phyloP scores from a whole-genome alignment of 345 rosid genomes.

The Litchi chinensis region DNA sequence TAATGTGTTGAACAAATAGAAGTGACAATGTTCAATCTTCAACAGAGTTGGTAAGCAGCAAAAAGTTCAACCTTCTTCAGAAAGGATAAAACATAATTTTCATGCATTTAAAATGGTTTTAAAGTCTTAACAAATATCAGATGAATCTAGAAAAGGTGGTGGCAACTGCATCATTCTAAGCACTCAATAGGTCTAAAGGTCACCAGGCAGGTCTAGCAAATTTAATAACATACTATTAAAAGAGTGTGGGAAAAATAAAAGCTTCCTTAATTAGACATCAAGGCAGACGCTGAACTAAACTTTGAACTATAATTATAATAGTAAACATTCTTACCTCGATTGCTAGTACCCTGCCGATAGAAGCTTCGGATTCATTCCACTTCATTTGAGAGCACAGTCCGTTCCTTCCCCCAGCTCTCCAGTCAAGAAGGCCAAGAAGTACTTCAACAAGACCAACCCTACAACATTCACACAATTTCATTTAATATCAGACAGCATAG shows the following conservation, averaged over 20 bases:
- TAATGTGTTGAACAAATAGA: background rate
- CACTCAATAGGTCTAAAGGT: background rate
- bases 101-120: background rate
- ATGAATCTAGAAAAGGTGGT: background rate
- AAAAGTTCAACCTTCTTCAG: background rate
- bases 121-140: background rate
- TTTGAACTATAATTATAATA: background rate
- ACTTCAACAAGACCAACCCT: slow-evolving; percentile 97
- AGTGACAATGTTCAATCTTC: background rate
- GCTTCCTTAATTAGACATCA: background rate
- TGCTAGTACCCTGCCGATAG: slow-evolving; percentile 97
- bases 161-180: background rate
- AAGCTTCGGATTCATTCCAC: slow-evolving; percentile 99
- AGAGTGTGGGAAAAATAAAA: background rate
- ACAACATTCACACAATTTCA: slow-evolving; percentile 21
- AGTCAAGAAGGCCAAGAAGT: slow-evolving; percentile 96
- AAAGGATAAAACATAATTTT: background rate
- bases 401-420: slow-evolving; percentile 92
- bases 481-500: slow-evolving; percentile 15
- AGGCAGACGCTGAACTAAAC: background rate
- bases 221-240: background rate
- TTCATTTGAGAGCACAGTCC: slow-evolving; percentile 93
- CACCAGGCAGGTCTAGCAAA: background rate
- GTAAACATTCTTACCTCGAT: slow-evolving; percentile 65
- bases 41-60: background rate